These are phyloP conservation scores for Xanthoceras sorbifolium DNA, from an alignment of 345 rosid species.

Conservation along the genomic window DNA sequence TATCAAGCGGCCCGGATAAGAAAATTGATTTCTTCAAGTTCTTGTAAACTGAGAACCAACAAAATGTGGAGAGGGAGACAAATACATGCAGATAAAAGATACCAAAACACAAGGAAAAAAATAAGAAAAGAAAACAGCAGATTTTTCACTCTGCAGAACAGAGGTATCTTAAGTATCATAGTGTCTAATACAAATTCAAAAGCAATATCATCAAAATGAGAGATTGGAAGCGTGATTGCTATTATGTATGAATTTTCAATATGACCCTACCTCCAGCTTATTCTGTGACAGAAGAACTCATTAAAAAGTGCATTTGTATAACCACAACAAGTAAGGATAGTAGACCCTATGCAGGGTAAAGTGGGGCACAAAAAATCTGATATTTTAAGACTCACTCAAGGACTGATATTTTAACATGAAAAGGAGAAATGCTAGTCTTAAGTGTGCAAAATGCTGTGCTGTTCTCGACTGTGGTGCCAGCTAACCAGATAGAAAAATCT, in stretches of 20 bases:
- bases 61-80: conserved; percentile 11
- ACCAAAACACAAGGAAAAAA: not conserved
- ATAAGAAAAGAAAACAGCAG: not conserved
- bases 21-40: not conserved
- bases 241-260: conserved; percentile 3
- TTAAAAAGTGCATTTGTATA: conserved; percentile 9
- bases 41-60: conserved; percentile 16
- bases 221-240: not conserved
- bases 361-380: conserved; percentile 2
- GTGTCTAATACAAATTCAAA: conserved; percentile 10
- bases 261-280: conserved; percentile 27
- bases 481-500: conserved; percentile 13
- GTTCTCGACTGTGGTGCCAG: conserved; percentile 7
- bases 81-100: not conserved
- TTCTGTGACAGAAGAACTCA: conserved; percentile 12
- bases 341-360: conserved; percentile 10
- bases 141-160: not conserved
- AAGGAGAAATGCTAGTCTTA: not conserved
- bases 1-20: conserved; percentile 16
- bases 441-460: conserved; percentile 2
- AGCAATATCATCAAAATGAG: not conserved
- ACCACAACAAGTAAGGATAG: not conserved
- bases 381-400: conserved; percentile 15
- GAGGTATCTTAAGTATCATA: not conserved
- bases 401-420: not conserved